Evolutionary conservation across 2,329 filamentous ascomycete genomes (phyloP).

Genomic region (Hymenoscyphus albidus): DNA sequence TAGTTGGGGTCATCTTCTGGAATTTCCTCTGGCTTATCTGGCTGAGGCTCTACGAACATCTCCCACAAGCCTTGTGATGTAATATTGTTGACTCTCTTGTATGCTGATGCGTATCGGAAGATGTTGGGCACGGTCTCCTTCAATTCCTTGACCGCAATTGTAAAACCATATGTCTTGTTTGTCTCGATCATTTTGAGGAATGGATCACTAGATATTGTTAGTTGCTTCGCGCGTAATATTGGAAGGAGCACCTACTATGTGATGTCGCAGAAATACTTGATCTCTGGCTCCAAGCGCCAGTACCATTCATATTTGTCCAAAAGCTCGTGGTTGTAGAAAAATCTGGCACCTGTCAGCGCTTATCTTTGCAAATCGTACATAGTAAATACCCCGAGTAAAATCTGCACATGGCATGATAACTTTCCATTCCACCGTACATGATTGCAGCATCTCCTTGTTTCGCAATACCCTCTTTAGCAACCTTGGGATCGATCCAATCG

Average conservation of each 20-base stretch:
- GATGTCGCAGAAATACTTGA: slow-evolving; percentile 99
- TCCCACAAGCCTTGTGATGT: slow-evolving; percentile 94
- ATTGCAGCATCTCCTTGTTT: slow-evolving; percentile 96
- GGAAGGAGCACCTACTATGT: slow-evolving; percentile 69
- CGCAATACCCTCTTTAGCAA: slow-evolving; percentile 90
- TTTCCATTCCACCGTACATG: slow-evolving; percentile 99
- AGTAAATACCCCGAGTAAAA: slow-evolving; percentile 86
- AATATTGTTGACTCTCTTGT: slow-evolving; percentile 88
- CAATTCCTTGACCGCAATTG: slow-evolving; percentile 96
- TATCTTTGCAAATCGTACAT: not conserved
- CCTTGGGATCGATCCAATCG: slow-evolving; percentile 91
- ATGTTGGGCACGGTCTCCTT: slow-evolving; percentile 98
- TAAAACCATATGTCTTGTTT: slow-evolving; percentile 99
- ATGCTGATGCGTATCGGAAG: slow-evolving; percentile 97
- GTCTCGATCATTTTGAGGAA: slow-evolving; percentile 90
- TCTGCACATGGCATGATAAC: slow-evolving; percentile 98
- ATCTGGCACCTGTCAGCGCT: slow-evolving; percentile 45
- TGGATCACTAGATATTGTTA: slow-evolving; percentile 64
- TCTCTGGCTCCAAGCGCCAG: slow-evolving; percentile 97
- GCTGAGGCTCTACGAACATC: slow-evolving; percentile 86
- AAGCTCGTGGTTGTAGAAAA: slow-evolving; percentile 96
- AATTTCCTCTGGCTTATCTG: slow-evolving; percentile 52
- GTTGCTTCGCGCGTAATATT: slow-evolving; percentile 11
- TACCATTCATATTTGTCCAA: slow-evolving; percentile 99
- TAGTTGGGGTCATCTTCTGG: slow-evolving; percentile 61